These are phyloP conservation scores for Spizellomyces punctatus DNA, from an alignment of 192 early-diverging fungal species.

Conservation along the genomic window DNA sequence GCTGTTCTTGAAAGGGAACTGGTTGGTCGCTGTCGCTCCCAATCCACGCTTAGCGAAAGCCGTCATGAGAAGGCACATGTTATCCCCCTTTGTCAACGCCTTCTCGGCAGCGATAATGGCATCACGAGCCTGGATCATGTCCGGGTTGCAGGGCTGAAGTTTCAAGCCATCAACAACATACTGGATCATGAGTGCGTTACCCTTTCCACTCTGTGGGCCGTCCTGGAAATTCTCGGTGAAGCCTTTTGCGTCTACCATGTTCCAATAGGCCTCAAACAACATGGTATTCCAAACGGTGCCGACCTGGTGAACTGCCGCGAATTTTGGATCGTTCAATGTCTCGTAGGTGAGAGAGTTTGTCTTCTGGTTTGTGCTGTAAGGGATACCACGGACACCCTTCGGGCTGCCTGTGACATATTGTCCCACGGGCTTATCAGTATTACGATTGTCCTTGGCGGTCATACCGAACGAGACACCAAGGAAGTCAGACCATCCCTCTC, in stretches of 20 bases:
- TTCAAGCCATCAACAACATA: constrained; percentile 62
- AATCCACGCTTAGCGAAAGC: constrained; percentile 72
- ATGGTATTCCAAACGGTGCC: constrained; percentile 67
- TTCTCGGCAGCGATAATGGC: constrained; percentile 63
- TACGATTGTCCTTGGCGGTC: constrained; percentile 41
- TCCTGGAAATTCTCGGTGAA: constrained; percentile 27
- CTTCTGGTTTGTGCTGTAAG: constrained; percentile 58
- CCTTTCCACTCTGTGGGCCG: constrained; percentile 27
- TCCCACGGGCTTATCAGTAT: constrained; percentile 48
- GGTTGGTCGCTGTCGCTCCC: constrained; percentile 33
- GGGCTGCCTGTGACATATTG: constrained; percentile 36
- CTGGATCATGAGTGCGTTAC: constrained; percentile 57
- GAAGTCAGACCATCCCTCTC: constrained; percentile 69
- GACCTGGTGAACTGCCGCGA: constrained; percentile 56
- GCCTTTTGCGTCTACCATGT: constrained; percentile 45
- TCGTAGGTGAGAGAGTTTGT: constrained; percentile 43
- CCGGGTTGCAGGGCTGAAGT: constrained; percentile 69
- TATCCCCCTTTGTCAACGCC: constrained; percentile 47
- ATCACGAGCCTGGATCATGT: constrained; percentile 61
- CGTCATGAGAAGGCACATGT: constrained; percentile 56
- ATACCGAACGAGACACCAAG: constrained; percentile 47
- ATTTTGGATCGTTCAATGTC: constrained; percentile 8
- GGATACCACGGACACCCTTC: constrained; percentile 53
- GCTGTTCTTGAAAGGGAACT: constrained; percentile 15
- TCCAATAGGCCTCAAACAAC: constrained; percentile 65